Evolutionary conservation across 2,329 filamentous ascomycete genomes (phyloP).

Genomic region (Cercospora sojina): DNA sequence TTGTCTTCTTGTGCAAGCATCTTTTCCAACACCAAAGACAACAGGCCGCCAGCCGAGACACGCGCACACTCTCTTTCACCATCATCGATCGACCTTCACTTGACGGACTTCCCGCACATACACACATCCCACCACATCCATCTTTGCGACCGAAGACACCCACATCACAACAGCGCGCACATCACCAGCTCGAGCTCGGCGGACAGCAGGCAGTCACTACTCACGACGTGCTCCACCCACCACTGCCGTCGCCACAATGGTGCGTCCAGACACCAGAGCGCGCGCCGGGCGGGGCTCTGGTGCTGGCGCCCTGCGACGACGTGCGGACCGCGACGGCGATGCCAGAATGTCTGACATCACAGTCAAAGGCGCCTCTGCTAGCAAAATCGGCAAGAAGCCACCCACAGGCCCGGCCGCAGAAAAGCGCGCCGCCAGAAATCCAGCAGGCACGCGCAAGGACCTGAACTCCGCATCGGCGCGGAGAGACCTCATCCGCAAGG

Average conservation of each 20-base stretch:
- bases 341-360: slow-evolving; percentile 54
- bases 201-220: not conserved
- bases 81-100: not conserved
- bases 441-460: slow-evolving; percentile 19
- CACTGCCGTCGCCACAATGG: slow-evolving; percentile 11
- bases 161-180: not conserved
- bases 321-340: slow-evolving; percentile 61
- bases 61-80: not conserved
- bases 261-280: slow-evolving; percentile 15
- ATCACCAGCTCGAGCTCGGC: not conserved
- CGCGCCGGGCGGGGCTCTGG: not conserved
- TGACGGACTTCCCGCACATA: not conserved
- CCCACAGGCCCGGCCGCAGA: slow-evolving; percentile 21
- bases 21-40: not conserved
- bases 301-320: slow-evolving; percentile 13
- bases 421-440: slow-evolving; percentile 23
- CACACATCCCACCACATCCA: not conserved
- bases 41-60: not conserved
- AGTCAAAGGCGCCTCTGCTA: slow-evolving; percentile 34
- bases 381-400: slow-evolving; percentile 32
- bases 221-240: not conserved
- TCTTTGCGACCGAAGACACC: not conserved
- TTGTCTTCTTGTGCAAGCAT: slow-evolving; percentile 7
- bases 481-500: slow-evolving; percentile 35
- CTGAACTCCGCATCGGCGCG: slow-evolving; percentile 30